Evolutionary conservation across 352 stramenopile species (phyloP).

Genomic region (Globisporangium emineosum): DNA sequence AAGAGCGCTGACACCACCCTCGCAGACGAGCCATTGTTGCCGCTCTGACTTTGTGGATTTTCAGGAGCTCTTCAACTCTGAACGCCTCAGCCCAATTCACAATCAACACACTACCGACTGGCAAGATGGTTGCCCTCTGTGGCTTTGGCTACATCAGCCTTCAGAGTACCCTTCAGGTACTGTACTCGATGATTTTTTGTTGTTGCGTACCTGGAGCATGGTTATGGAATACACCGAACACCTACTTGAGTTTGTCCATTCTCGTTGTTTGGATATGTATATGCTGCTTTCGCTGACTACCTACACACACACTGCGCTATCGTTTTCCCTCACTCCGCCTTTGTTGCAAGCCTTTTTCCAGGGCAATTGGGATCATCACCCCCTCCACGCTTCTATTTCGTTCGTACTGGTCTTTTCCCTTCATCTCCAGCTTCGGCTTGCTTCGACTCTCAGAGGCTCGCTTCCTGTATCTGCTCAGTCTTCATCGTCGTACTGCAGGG

Average conservation of each 20-base stretch:
- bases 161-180: too few relatives aligned
- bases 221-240: not conserved
- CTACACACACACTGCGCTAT: not conserved
- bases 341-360: not conserved
- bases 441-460: not conserved
- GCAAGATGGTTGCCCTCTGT: not conserved
- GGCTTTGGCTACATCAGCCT: not conserved
- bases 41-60: not conserved
- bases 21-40: not conserved
- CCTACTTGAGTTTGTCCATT: not conserved
- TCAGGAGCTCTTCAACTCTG: not conserved
- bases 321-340: not conserved
- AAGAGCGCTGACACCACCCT: not conserved
- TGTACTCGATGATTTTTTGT: too few relatives aligned
- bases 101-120: not conserved
- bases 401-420: not conserved
- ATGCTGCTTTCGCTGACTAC: not conserved
- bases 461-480: conserved; percentile 28
- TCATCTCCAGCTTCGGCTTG: not conserved
- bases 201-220: too few relatives aligned
- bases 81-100: too few relatives aligned
- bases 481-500: conserved; percentile 76
- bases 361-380: not conserved
- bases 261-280: not conserved
- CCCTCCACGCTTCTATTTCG: not conserved